A percentile compares a stretch with the other conserved stretches of the same genome.
phyloP scores from a whole-genome alignment of 495 filamentous ascomycete genomes.

The Baudoinia panamericana region DNA sequence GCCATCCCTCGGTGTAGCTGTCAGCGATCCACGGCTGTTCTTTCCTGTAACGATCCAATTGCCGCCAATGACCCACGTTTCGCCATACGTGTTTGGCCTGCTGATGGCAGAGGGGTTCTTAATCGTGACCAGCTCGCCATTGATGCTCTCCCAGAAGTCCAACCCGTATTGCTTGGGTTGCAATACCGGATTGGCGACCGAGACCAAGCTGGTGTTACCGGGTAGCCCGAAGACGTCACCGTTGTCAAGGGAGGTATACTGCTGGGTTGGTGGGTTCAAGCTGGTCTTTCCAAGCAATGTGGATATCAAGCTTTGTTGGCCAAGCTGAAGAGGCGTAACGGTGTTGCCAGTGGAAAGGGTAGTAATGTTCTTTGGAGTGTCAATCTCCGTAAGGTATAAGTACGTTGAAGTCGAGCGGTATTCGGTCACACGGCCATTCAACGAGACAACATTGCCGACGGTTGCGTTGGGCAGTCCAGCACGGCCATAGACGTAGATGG shows the following conservation, averaged over 20 bases:
- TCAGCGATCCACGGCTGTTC: conserved; percentile 44
- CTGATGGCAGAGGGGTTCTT: conserved; percentile 34
- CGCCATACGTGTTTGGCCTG: conserved; percentile 44
- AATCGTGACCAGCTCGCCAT: conserved; percentile 44
- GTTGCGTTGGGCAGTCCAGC: conserved; percentile 30
- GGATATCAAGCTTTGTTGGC: background rate
- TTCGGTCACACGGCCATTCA: conserved; percentile 43
- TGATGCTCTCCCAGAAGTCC: conserved; percentile 53
- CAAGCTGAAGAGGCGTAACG: conserved; percentile 35
- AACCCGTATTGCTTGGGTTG: conserved; percentile 42
- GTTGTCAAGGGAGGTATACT: conserved; percentile 40
- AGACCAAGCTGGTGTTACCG: conserved; percentile 39
- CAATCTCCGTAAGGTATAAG: conserved; percentile 45
- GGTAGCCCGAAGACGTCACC: conserved; percentile 43
- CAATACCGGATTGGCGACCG: conserved; percentile 40
- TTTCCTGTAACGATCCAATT: conserved; percentile 40
- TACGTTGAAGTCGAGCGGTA: conserved; percentile 40
- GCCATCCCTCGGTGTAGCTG: conserved; percentile 37
- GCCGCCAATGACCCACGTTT: conserved; percentile 48
- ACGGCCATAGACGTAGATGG: conserved; percentile 40
- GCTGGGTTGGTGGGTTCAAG: conserved; percentile 37
- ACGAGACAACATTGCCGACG: conserved; percentile 43
- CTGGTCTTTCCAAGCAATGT: conserved; percentile 35
- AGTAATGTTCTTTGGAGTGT: conserved; percentile 33
- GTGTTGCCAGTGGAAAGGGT: conserved; percentile 35